These are phyloP conservation scores for Phytophthora syringae DNA, from an alignment of 352 stramenopile species.

Conservation along the genomic window DNA sequence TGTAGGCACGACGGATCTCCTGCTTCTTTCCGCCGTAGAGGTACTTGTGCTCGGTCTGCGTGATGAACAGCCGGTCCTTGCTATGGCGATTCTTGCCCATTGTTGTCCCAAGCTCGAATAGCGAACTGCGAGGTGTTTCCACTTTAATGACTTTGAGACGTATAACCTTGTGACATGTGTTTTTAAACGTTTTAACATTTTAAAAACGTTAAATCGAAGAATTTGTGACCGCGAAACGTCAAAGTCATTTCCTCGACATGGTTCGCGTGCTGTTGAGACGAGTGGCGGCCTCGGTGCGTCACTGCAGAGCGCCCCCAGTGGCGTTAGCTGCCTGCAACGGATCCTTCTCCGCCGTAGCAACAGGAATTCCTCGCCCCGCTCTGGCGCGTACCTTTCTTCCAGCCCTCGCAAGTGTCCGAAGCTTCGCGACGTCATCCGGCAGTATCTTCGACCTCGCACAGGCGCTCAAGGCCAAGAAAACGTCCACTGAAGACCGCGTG, in stretches of 20 bases:
- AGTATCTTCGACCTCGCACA: constrained; percentile 38
- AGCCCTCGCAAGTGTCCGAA: background rate
- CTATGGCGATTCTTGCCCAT: constrained; percentile 94
- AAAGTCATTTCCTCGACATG: constrained; percentile 16
- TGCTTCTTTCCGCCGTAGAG: constrained; percentile 94
- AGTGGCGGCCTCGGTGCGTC: constrained; percentile 23
- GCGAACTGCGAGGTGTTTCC: background rate
- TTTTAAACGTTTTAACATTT: no score
- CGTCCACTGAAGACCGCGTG: constrained; percentile 37
- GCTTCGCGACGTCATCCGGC: constrained; percentile 22
- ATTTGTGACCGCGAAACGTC: no score
- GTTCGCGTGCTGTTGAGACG: constrained; percentile 16
- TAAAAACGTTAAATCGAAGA: no score
- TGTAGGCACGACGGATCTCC: constrained; percentile 78
- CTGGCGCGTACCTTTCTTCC: constrained; percentile 4
- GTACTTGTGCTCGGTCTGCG: constrained; percentile 92
- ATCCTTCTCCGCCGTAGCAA: background rate
- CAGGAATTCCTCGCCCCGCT: background rate
- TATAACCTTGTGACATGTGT: background rate
- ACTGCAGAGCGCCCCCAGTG: constrained; percentile 1
- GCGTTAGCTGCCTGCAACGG: background rate
- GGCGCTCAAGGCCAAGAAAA: constrained; percentile 46
- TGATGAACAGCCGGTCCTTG: constrained; percentile 91
- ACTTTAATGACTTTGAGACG: constrained; percentile 9
- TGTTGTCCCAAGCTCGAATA: background rate